Conservation (phyloP, 306 rosid species). For the Sophora flavescens region DNA sequence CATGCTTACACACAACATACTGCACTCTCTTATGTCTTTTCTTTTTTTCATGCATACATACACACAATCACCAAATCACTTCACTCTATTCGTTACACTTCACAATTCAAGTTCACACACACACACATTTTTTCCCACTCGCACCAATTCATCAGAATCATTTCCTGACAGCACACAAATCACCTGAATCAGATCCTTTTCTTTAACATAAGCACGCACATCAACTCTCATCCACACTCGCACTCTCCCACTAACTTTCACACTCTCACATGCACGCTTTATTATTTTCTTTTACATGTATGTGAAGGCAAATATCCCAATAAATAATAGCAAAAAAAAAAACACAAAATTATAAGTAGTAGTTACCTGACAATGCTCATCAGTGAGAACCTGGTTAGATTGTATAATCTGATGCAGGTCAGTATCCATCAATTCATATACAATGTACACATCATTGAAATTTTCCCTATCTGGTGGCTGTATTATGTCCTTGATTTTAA, state of each 20-base stretch:
- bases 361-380: slow-evolving; percentile 92
- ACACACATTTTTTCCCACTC: neutral
- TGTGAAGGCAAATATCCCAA: neutral
- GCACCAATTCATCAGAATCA: slow-evolving; percentile 3
- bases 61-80: too few relatives aligned
- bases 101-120: neutral
- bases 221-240: neutral
- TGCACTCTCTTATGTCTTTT: too few relatives aligned
- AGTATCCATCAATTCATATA: slow-evolving; percentile 90
- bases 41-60: too few relatives aligned
- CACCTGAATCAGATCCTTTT: neutral
- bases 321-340: neutral
- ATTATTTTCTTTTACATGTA: neutral
- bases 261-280: neutral
- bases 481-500: slow-evolving; percentile 89
- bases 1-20: neutral
- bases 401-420: slow-evolving; percentile 88
- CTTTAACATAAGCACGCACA: neutral
- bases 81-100: neutral
- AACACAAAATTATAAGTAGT: neutral
- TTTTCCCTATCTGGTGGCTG: slow-evolving; percentile 76
- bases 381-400: slow-evolving; percentile 81
- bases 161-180: slow-evolving; percentile 18
- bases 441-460: slow-evolving; percentile 88
- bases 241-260: neutral